Evolutionary conservation across 192 early-diverging fungal species (phyloP), one percentile per base, ranked within the genome.

Genomic region (Linnemannia hyalina): DNA sequence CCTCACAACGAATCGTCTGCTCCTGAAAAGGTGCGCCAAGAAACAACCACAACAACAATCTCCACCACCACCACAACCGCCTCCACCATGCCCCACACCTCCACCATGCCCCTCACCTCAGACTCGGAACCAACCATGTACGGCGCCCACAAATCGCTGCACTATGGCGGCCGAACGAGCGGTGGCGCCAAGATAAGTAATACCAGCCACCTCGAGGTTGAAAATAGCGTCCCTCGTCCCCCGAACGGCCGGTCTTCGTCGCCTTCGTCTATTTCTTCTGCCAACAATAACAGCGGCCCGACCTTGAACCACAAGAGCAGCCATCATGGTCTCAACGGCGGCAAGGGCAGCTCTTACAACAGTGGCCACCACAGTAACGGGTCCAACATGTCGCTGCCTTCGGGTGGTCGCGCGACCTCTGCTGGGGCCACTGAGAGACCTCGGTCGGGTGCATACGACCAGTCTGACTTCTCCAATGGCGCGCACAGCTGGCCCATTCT

Each of bases 401-500:
- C 40, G 40, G 74, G 74, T 38, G 4, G 10, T 23, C 36, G 49
- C 44, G 60, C 38, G 15, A 22, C 40, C 26, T 18, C 73, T 9
- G 70, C 42, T 16, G 74, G 18, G 35, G 15, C 60, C 23, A 55
- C 38, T 54, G 74, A 78, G 26, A 57, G 68, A 10, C 47, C 77
- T 2, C 75, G 82, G 18, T 68, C 89, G 13, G 68, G 69, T 0
- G 72, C 85, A 63, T 86, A 87, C 32, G 89, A 90, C 73, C 71
- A 76, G 0, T 47, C 81, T 6, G 81, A 84, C 38, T 90, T 83
- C 80, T 90, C 89, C 7, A 82, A 69, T 44, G 83, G 84, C 32
- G 81, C 88, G n/a, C 89, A 90, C 77, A 90, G 87, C 68, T 94
- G 92, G 92, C 92, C 92, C 3, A 93, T 93, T 49, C 42, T 91